Percentiles rank a stretch among this genome's conserved stretches.
Evolutionary conservation across 441 rosid species (phyloP).

Genomic region (Mallotus japonicus): DNA sequence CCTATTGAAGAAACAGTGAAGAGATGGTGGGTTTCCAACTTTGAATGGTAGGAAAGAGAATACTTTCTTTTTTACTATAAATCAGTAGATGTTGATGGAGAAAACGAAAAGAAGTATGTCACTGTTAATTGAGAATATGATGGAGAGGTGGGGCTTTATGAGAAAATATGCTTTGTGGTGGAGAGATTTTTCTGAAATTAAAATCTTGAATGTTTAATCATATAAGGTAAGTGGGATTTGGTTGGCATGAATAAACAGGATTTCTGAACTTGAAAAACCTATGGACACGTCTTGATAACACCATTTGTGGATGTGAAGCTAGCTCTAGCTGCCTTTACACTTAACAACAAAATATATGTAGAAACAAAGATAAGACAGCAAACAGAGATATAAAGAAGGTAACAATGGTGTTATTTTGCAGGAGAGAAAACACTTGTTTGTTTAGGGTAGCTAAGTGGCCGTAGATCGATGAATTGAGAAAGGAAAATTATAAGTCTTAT

Average conservation of each 20-base stretch:
- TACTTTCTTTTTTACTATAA: neutral
- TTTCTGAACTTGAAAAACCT: conserved; percentile 76
- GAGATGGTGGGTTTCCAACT: neutral
- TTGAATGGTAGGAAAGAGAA: neutral
- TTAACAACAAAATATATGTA: too few species aligned
- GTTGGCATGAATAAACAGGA: conserved; percentile 8
- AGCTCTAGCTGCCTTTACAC: neutral
- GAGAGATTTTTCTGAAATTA: neutral
- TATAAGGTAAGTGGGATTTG: neutral
- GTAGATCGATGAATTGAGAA: too few species aligned
- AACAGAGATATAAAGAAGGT: too few species aligned
- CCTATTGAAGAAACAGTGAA: neutral
- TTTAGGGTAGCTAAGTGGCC: too few species aligned
- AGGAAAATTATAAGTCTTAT: too few species aligned
- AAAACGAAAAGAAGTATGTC: neutral
- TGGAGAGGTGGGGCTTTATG: neutral
- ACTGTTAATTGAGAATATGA: too few species aligned
- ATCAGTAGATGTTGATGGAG: neutral
- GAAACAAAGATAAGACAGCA: neutral
- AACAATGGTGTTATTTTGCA: too few species aligned
- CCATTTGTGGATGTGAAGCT: conserved; percentile 51
- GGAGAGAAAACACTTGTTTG: too few species aligned
- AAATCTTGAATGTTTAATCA: neutral
- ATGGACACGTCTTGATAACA: conserved; percentile 41
- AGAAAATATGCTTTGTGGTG: neutral